Evolutionary conservation across 129 eudicot genomes (phyloP).

Genomic region (Calendula officinalis): DNA sequence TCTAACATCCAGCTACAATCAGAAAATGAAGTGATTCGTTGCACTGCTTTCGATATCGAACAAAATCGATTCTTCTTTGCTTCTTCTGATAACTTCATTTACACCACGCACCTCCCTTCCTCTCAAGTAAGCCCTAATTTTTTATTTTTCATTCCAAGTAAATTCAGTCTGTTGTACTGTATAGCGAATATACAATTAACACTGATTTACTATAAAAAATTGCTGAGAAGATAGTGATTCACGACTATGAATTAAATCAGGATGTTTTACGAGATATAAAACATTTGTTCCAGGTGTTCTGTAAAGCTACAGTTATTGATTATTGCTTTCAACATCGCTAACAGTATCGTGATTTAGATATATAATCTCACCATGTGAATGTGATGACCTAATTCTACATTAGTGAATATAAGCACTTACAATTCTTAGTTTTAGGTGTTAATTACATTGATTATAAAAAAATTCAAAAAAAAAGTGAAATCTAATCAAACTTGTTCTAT

Average conservation of each 20-base stretch:
- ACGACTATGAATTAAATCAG: background rate
- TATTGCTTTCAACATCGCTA: background rate
- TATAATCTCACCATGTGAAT: background rate
- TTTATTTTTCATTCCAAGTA: background rate
- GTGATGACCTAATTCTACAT: background rate
- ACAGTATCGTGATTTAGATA: background rate
- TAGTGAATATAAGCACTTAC: background rate
- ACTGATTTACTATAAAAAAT: background rate
- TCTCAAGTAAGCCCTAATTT: conserved; percentile 43
- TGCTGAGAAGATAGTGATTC: background rate
- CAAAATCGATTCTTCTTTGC: conserved; percentile 82
- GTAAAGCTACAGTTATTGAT: background rate
- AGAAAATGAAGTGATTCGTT: conserved; percentile 45
- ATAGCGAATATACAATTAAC: too few relatives aligned
- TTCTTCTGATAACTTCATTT: conserved; percentile 64
- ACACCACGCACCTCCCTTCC: conserved; percentile 49
- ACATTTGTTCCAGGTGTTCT: background rate
- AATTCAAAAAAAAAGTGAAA: background rate
- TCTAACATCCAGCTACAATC: conserved; percentile 48
- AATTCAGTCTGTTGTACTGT: background rate
- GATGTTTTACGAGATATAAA: background rate
- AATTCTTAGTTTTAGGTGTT: background rate
- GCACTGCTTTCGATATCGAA: conserved; percentile 76
- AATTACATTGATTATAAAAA: background rate
- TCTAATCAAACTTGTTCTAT: background rate